Evolutionary conservation across 345 rosid species (phyloP), one percentile per base, ranked within the genome.

Genomic region (Microcos paniculata): DNA sequence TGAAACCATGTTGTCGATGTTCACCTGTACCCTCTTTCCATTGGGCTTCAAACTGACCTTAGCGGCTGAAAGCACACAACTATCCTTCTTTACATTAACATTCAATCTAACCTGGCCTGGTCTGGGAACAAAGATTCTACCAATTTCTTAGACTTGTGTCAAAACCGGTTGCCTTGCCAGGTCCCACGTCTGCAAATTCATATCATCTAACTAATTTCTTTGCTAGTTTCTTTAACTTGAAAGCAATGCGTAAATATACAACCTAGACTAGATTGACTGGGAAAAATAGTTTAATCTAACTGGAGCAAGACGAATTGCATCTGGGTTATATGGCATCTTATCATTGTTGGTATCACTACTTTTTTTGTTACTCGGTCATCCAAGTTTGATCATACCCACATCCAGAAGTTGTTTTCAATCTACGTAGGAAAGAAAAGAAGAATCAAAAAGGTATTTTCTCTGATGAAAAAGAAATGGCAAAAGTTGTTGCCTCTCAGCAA

Each of bases 401-500:
- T 63, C 5, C 1, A 11, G 26, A 43, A 65, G 8, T 40, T 10
- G 8, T 58, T 15, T 58, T 46, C 55, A 1, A n/a, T 48, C 56
- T 24, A 68, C 21, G 9, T 16, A 68, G n/a, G 72, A 28, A 45
- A 48, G 40, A 11, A 35, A 35, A 46, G 57, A 28, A 45, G 11
- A 30, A 62, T 6, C 14, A 28, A 11, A 56, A 53, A 26, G 63
- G 16, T 58, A 5, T 58, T 58, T 12, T 62, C 43, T 19, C 21
- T 62, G 43, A 31, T 35, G 71, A 62, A 35, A 43, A 45, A 48
- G 53, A 67, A 67, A 67, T 6, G 35, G 71, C 56, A 46, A 46
- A 64, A 43, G 21, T 67, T 14, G 64, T 71, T 71, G 75, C 75
- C 48, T 56, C 51, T 14, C 75, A 31, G 75, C 64, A 55, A 55